phyloP scores from a whole-genome alignment of 257 asterid genomes.

The Oldenlandia corymbosa region DNA sequence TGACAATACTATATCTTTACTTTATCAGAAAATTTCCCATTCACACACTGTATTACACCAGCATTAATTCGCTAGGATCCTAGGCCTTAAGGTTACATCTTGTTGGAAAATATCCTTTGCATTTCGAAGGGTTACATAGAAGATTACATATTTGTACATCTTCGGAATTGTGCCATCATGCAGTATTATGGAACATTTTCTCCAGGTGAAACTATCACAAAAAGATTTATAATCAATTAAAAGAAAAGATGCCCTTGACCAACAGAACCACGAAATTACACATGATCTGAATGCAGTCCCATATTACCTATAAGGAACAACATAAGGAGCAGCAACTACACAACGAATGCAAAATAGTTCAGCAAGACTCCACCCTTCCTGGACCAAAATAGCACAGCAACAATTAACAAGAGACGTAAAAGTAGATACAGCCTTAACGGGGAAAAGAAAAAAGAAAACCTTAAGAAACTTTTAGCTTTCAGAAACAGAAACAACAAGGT shows the following conservation, averaged over 20 bases:
- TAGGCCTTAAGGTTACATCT: background rate
- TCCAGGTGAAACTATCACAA: background rate
- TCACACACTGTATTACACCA: background rate
- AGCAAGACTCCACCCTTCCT: conserved; percentile 99
- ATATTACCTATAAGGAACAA: conserved; percentile 82
- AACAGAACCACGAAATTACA: background rate
- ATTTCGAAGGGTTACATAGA: background rate
- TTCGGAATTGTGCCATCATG: background rate
- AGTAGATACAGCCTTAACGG: too few species aligned
- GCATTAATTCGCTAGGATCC: background rate
- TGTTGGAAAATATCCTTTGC: background rate
- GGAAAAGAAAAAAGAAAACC: background rate
- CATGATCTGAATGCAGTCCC: background rate
- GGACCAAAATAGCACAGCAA: conserved; percentile 16
- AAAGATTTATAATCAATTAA: background rate
- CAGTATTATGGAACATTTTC: background rate
- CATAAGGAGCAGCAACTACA: conserved; percentile 90
- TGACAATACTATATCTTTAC: background rate
- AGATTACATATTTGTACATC: background rate
- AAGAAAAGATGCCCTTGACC: too few species aligned
- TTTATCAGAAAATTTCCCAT: background rate
- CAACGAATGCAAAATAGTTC: conserved; percentile 78
- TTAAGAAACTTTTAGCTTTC: background rate
- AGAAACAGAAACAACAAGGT: background rate
- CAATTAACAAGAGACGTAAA: background rate